Base-by-base conservation (phyloP, 1,284 basidiomycete species). In the Chiua sp. region DNA sequence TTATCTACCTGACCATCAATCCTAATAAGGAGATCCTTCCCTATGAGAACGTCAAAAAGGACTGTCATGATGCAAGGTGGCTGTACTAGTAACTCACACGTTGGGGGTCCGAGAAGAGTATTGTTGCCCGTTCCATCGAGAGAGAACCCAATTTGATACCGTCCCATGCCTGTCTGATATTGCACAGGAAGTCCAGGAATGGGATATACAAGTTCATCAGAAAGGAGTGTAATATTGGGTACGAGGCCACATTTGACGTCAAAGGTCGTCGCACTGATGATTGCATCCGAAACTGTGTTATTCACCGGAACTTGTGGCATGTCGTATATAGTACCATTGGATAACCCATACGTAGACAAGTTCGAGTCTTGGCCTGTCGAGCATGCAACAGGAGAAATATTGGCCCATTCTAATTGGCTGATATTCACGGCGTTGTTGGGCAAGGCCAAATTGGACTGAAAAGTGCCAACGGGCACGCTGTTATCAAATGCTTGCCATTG, bases 231-330 rank as follows among this genome's bases (percentile, higher is more conserved):
- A 11, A 63, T 28, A 35, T 63, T 63, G n/a, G 60, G 39, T 16
- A 64, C 7, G 18, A 64, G 33, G 1, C 55, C 22, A 59, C 63
- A 64, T 3, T 6, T 42, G 1, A 51, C 26, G 47, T 50, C 42
- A 23, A 64, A 2, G 10, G 55, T 55, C 1, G 63, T 64, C 26
- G 55, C 42, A 65, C 63, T 65, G 4, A 65, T 60, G 59, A 15
- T 53, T 28, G 53, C 51, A 55, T n/a, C 46, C 16, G 33, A 48
- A 3, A 53, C 26, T 2, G n/a, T 4, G 47, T 47, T n/a, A 37
- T 28, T 26, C 12, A 22, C 42, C 7, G 42, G 37, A 15, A 26
- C 47, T 4, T 51, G 32, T 12, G 55, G n/a, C 8, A 56, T 46
- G 28, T 59, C 53, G 55, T 59, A 59, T 6, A 59, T 8, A 11